Evolutionary conservation across 495 filamentous ascomycete species (phyloP).

Genomic region (Talaromyces trachyspermus): DNA sequence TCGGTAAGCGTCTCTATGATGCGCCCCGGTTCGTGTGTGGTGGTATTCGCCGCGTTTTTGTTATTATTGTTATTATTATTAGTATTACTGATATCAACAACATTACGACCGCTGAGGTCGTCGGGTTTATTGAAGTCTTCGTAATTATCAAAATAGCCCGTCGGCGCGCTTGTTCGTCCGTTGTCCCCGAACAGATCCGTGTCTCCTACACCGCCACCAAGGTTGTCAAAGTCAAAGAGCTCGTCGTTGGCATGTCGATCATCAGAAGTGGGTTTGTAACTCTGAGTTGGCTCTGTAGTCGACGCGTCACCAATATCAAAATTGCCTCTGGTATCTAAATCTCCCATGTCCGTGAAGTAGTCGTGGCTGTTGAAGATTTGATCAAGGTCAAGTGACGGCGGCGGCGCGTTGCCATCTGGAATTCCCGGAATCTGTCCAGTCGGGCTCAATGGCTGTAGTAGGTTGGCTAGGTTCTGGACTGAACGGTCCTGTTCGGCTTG

Average conservation of each 20-base stretch:
- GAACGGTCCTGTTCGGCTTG: slow-evolving; percentile 65
- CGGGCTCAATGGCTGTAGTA: slow-evolving; percentile 71
- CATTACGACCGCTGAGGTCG: slow-evolving; percentile 2
- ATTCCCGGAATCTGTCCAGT: slow-evolving; percentile 74
- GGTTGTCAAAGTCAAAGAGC: slow-evolving; percentile 37
- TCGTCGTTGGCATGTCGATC: slow-evolving; percentile 20
- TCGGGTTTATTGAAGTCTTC: slow-evolving; percentile 18
- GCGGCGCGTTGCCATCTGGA: slow-evolving; percentile 31
- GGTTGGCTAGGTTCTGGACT: slow-evolving; percentile 60
- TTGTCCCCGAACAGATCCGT: slow-evolving; percentile 29
- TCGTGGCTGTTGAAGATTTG: slow-evolving; percentile 59
- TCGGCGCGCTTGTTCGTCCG: background rate
- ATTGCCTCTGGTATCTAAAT: slow-evolving; percentile 23
- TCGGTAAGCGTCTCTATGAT: slow-evolving; percentile 40
- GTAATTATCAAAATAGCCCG: slow-evolving; percentile 8
- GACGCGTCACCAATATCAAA: slow-evolving; percentile 19
- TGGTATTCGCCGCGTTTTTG: slow-evolving; percentile 15
- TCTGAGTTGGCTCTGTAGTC: slow-evolving; percentile 6
- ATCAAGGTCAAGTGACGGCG: slow-evolving; percentile 54
- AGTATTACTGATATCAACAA: slow-evolving; percentile 1
- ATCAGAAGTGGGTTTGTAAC: slow-evolving; percentile 9
- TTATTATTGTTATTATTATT: slow-evolving; percentile 3
- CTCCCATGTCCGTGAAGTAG: slow-evolving; percentile 45
- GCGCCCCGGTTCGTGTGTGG: slow-evolving; percentile 13
- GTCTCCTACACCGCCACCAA: slow-evolving; percentile 20